Evolutionary conservation across 768 basidiomycete species (phyloP).

Genomic region (Kwoniella botswanensis): DNA sequence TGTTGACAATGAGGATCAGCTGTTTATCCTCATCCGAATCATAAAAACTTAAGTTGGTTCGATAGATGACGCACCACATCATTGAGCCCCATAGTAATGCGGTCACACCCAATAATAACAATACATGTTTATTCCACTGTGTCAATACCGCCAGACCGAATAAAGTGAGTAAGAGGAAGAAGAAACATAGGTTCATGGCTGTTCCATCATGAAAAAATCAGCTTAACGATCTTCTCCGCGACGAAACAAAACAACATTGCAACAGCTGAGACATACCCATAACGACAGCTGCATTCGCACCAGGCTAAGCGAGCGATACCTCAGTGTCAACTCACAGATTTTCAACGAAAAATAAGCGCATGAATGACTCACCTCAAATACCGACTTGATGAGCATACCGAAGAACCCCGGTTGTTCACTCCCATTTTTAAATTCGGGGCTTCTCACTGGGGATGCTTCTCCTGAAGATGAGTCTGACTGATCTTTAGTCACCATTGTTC

Average conservation of each 20-base stretch:
- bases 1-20: neutral
- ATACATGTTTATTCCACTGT: constrained; percentile 51
- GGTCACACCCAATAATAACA: constrained; percentile 47
- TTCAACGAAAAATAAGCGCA: neutral
- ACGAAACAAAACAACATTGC: neutral
- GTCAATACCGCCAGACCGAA: constrained; percentile 53
- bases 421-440: neutral
- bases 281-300: constrained; percentile 51
- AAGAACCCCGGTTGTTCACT: constrained; percentile 40
- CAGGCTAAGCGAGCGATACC: constrained; percentile 35
- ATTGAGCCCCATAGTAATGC: constrained; percentile 52
- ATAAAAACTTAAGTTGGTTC: too few species aligned
- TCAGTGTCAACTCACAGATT: neutral
- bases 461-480: constrained; percentile 7
- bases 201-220: neutral
- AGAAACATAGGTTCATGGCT: constrained; percentile 58
- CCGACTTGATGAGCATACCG: constrained; percentile 44
- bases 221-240: neutral
- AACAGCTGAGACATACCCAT: constrained; percentile 38
- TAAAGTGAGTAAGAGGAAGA: constrained; percentile 49
- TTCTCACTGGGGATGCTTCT: neutral
- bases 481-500: constrained; percentile 9
- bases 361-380: constrained; percentile 50
- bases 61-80: constrained; percentile 44
- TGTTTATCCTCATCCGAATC: too few species aligned